Base-by-base conservation (phyloP, 176 grass and related monocot genomes). In the Lolium perenne region DNA sequence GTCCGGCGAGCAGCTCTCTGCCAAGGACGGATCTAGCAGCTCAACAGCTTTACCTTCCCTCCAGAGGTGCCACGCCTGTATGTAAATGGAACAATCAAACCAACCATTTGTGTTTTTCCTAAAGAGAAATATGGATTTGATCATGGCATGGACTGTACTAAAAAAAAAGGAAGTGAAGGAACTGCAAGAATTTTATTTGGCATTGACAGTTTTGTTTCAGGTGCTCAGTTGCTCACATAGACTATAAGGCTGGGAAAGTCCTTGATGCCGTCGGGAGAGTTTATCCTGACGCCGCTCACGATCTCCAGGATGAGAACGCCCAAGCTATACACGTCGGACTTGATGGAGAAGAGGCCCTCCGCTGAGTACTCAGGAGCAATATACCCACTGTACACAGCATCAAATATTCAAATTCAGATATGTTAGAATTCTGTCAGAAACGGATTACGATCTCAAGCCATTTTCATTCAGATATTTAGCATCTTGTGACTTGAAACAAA, bases 241-340 rank as follows among this genome's bases (percentile, higher is more conserved):
- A 48, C 67, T 83, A 93, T 82, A 7, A 95, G 87, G 63, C 83
- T 92, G 0, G 92, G 91, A 51, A 85, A 95, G 2, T 89, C 79
- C 41, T 50, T 78, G 13, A 84, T 84, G 71, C 88, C 14, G 35
- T 91, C 74, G 0, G 82, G 66, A 13, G 76, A 85, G 76, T 81
- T 93, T 63, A 89, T 86, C 86, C 81, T 89, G 63, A 87, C 18
- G 57, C 94, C 91, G 32, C 77, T 89, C 1, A 95, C 80, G 46
- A 88, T 91, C 84, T 95, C 91, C 17, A 95, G 25, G 45, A 91
- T 61, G 55, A 94, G 60, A 9, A 92, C 70, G 16, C 93, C 93
- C 13, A 92, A 94, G 77, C 93, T 94, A 22, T 92, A 94, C 32
- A 94, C 90, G 22, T 94, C 87, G 14, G 92, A 90, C 80, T 92